Conservation (phyloP, 306 rosid species). For the Vachellia pachyceras region DNA sequence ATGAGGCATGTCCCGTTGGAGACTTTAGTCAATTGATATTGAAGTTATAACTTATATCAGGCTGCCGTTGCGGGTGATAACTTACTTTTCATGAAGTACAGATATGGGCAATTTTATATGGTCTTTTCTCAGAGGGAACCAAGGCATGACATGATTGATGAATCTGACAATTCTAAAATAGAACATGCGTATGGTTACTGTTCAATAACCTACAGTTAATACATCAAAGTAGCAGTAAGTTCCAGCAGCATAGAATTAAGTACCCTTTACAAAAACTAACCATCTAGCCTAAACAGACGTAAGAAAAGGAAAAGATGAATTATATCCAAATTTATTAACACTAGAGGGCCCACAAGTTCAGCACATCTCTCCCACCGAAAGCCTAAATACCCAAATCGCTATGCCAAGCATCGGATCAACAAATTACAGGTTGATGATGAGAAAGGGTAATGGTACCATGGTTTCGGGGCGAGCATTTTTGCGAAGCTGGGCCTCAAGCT, state of each 20-base stretch:
- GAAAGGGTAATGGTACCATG: conserved; percentile 36
- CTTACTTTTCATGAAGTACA: background rate
- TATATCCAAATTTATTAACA: background rate
- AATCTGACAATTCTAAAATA: background rate
- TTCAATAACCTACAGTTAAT: background rate
- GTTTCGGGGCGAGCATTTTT: conserved; percentile 84
- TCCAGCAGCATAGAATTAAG: background rate
- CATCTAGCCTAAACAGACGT: background rate
- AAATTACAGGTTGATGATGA: background rate
- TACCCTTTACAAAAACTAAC: background rate
- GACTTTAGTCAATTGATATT: background rate
- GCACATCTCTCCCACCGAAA: background rate
- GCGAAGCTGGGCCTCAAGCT: conserved; percentile 87
- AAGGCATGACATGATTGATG: background rate
- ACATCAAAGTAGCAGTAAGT: background rate
- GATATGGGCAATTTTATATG: background rate
- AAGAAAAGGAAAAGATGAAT: background rate
- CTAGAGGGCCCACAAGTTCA: background rate
- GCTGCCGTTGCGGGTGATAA: background rate
- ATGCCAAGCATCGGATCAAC: background rate
- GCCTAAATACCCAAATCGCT: background rate
- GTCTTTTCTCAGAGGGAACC: background rate
- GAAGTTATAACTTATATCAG: background rate
- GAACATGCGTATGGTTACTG: background rate
- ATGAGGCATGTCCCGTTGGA: background rate